phyloP scores from a whole-genome alignment of 306 rosid species.

The Lathyrus aphaca region DNA sequence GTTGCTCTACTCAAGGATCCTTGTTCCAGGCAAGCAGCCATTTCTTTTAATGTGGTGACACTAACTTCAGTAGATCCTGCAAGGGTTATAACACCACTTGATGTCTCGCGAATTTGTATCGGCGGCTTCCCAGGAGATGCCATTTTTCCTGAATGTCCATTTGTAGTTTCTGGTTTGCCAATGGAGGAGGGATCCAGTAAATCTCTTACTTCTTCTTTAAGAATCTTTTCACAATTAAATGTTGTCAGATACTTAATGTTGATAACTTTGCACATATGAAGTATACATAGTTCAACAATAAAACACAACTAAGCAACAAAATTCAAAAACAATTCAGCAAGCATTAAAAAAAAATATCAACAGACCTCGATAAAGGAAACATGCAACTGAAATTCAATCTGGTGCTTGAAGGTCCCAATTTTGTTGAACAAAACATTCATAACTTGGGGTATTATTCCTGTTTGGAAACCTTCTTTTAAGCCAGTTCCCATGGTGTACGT shows the following conservation, averaged over 20 bases:
- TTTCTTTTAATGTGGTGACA: constrained; percentile 80
- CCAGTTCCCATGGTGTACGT: constrained; percentile 99
- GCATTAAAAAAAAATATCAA: constrained; percentile 13
- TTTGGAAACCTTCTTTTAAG: constrained; percentile 75
- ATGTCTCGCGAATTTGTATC: constrained; percentile 98
- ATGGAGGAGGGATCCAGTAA: constrained; percentile 80
- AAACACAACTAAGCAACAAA: constrained; percentile 33
- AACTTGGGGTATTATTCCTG: constrained; percentile 91
- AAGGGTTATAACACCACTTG: constrained; percentile 94
- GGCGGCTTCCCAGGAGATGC: constrained; percentile 80
- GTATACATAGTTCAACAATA: constrained; percentile 28
- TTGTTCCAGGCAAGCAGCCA: constrained; percentile 97
- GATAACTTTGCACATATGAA: constrained; percentile 26
- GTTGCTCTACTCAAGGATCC: constrained; percentile 97
- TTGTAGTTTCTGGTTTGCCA: constrained; percentile 80
- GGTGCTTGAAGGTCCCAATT: constrained; percentile 76
- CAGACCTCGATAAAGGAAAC: constrained; percentile 98
- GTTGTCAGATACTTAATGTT: constrained; percentile 40
- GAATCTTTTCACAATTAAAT: constrained; percentile 67
- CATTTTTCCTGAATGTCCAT: constrained; percentile 81
- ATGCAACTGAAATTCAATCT: constrained; percentile 90
- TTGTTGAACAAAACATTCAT: constrained; percentile 88
- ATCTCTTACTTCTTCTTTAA: constrained; percentile 97
- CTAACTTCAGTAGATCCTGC: constrained; percentile 97
- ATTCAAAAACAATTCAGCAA: constrained; percentile 41